These are phyloP conservation scores for Fragaria vesca DNA, from an alignment of 306 rosid species.

Conservation along the genomic window DNA sequence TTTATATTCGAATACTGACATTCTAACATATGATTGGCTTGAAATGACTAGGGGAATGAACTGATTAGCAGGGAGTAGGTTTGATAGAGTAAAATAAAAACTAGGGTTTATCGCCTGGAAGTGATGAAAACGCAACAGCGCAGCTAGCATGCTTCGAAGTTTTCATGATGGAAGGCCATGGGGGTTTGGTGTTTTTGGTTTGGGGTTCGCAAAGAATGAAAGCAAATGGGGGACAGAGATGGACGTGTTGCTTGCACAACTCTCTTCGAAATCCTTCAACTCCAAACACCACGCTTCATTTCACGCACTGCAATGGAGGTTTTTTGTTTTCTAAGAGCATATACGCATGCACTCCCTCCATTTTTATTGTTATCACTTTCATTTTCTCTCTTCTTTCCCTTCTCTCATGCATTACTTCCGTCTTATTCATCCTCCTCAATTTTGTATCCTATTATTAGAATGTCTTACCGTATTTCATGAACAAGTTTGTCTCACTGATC, in stretches of 20 bases:
- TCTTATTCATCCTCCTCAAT: background rate
- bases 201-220: conserved; percentile 30
- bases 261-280: conserved; percentile 30
- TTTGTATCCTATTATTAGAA: background rate
- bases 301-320: conserved; percentile 50
- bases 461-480: too few relatives aligned
- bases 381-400: background rate
- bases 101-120: conserved; percentile 25
- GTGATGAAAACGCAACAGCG: conserved; percentile 32
- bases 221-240: conserved; percentile 44
- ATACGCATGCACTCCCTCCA: conserved; percentile 35
- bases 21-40: conserved; percentile 35
- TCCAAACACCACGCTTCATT: conserved; percentile 59
- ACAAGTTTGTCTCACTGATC: background rate
- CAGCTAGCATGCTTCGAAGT: conserved; percentile 60
- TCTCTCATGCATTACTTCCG: background rate
- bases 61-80: background rate
- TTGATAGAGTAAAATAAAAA: background rate
- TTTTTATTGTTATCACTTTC: conserved; percentile 3
- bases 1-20: conserved; percentile 13
- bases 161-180: conserved; percentile 37
- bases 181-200: background rate
- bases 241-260: conserved; percentile 47
- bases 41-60: conserved; percentile 16
- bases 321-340: conserved; percentile 42